Conservation (phyloP, 2,329 filamentous ascomycete species). For the Aspergillus melleus region DNA sequence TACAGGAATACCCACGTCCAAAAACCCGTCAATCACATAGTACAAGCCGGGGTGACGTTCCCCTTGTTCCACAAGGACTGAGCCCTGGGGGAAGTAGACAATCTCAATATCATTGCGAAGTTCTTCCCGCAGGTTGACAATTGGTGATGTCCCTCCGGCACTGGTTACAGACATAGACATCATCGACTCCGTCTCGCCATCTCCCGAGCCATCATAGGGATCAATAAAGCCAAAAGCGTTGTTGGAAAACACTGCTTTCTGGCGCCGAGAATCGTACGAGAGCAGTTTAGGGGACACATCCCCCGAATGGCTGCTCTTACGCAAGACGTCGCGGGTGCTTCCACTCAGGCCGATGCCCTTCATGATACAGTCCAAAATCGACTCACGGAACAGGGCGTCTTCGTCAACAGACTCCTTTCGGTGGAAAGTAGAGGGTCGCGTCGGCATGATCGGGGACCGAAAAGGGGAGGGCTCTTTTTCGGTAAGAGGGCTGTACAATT, state of each 20-base stretch:
- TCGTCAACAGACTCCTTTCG: conserved; percentile 83
- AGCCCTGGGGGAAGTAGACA: conserved; percentile 93
- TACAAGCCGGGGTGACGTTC: conserved; percentile 96
- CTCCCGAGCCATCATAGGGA: conserved; percentile 68
- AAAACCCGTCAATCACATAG: conserved; percentile 95
- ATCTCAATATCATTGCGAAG: conserved; percentile 93
- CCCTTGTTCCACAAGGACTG: conserved; percentile 91
- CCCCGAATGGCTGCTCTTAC: conserved; percentile 65
- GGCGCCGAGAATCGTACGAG: conserved; percentile 77
- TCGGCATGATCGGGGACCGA: conserved; percentile 29
- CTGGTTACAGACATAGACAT: conserved; percentile 66
- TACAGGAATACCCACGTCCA: conserved; percentile 85
- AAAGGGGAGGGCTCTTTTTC: conserved; percentile 43
- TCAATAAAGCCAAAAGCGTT: conserved; percentile 94
- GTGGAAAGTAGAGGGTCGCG: conserved; percentile 50
- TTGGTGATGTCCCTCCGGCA: conserved; percentile 62
- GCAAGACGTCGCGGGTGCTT: conserved; percentile 63
- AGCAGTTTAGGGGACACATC: conserved; percentile 83
- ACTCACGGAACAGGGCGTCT: conserved; percentile 82
- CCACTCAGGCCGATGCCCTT: conserved; percentile 80
- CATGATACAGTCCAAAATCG: conserved; percentile 92
- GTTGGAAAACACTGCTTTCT: conserved; percentile 79
- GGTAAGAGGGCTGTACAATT: conserved; percentile 42
- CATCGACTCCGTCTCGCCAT: conserved; percentile 85
- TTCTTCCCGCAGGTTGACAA: conserved; percentile 70